Base-by-base conservation (phyloP, 2,329 filamentous ascomycete genomes). In the Botrytis deweyae region DNA sequence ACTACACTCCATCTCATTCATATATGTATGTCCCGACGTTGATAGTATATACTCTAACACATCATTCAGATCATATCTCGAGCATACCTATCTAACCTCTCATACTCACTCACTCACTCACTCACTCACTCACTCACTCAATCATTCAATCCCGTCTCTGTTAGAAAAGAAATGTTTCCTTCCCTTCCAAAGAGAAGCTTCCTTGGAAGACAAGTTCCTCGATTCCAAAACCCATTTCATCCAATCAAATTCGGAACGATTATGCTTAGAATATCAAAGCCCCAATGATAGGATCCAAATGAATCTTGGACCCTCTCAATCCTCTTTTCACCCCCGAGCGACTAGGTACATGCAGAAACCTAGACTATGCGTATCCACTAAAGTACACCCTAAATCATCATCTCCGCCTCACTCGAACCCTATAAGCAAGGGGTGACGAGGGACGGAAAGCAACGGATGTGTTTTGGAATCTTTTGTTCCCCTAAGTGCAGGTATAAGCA, bases 351-450 rank as follows among this genome's bases (percentile, higher is more conserved):
- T 55, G 46, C 33, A 67, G 64, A 3, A 44, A 52, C 64, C 44
- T 44, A 67, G 64, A 33, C 33, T 29, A 55, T 55, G 65, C 36
- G 25, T 38, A 52, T 55, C 65, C 65, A 67, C 46, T 55, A 10
- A 38, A 29, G 38, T 3, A 8, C 59, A 62, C 59, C 59, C 36
- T 38, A 38, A 62, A 62, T 14, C 59, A 40, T 38, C 59, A 52
- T 67, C 64, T 67, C 46, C 46, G 65, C 65, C 65, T 70, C 68
- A 70, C 29, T 61, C 33, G 52, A 70, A 44, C 68, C 55, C 68
- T 70, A 70, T 62, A 62, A 70, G 68, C 68, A 70, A 46, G 68
- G 42, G 67, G n/a, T 70, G 67, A 61, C 55, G 63, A 63, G 44
- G 63, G 49, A 22, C 46, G 65, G 46, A 68, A 68, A 68, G 18